Evolutionary conservation across 2,329 filamentous ascomycete genomes (phyloP).

Genomic region (Stagonosporopsis tanaceti): DNA sequence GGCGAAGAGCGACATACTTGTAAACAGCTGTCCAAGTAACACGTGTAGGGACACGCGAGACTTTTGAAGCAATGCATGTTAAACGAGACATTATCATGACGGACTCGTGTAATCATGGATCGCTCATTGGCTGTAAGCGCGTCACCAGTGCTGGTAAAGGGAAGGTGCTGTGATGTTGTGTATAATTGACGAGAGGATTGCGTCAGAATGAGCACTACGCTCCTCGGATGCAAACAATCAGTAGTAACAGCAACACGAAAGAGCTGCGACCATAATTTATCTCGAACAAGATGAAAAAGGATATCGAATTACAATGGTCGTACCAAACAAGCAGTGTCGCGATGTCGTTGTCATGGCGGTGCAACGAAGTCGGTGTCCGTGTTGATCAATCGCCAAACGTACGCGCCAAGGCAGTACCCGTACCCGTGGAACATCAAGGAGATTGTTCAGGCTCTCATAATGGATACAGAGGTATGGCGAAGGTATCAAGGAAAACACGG

Average conservation of each 20-base stretch:
- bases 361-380: neutral
- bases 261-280: neutral
- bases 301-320: neutral
- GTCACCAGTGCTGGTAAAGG: neutral
- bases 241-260: neutral
- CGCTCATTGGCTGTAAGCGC: slow-evolving; percentile 21
- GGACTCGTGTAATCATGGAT: slow-evolving; percentile 12
- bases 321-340: neutral
- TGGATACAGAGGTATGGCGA: neutral
- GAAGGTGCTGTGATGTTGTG: slow-evolving; percentile 10
- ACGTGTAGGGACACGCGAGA: slow-evolving; percentile 18
- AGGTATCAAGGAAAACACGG: neutral
- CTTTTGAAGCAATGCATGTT: slow-evolving; percentile 11
- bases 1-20: slow-evolving; percentile 28
- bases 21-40: slow-evolving; percentile 6
- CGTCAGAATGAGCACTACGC: neutral
- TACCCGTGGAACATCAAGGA: neutral
- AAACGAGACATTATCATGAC: slow-evolving; percentile 26
- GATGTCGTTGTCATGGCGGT: neutral
- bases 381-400: neutral
- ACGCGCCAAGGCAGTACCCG: neutral
- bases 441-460: neutral
- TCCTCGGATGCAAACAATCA: slow-evolving; percentile 6
- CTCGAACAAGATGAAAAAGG: neutral
- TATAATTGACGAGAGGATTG: slow-evolving; percentile 10